These are phyloP conservation scores for Petasospora rhodanensis DNA, from an alignment of 1,139 yeast species.

Conservation along the genomic window DNA sequence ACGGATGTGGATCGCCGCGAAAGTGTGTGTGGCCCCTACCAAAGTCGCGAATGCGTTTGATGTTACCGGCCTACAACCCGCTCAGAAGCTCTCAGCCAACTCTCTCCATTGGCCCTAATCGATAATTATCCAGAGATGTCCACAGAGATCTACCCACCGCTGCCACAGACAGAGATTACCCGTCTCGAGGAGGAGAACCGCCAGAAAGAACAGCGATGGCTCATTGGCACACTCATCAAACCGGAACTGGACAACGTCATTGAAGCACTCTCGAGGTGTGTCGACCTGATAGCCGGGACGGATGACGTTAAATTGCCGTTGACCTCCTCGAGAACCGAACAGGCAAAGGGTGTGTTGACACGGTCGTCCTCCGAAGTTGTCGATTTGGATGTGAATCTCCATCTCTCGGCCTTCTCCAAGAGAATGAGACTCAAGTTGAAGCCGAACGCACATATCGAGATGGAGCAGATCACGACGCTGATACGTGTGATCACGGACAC, in stretches of 20 bases:
- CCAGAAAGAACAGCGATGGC: conserved; percentile 29
- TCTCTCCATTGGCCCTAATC: too few relatives aligned
- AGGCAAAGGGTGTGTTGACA: conserved; percentile 22
- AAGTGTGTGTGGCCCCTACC: too few relatives aligned
- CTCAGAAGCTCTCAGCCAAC: too few relatives aligned
- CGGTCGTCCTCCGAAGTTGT: conserved; percentile 15
- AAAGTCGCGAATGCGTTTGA: too few relatives aligned
- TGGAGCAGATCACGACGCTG: conserved; percentile 14
- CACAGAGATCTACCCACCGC: conserved; percentile 26
- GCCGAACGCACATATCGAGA: conserved; percentile 9
- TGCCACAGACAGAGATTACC: conserved; percentile 15
- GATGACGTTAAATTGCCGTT: conserved; percentile 29
- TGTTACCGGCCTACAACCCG: too few relatives aligned
- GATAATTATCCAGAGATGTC: conserved; percentile 27
- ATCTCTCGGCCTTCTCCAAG: conserved; percentile 18
- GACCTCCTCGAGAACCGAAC: conserved; percentile 23
- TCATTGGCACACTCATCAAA: conserved; percentile 31
- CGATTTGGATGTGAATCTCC: conserved; percentile 16
- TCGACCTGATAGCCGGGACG: conserved; percentile 26
- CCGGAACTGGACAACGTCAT: conserved; percentile 34
- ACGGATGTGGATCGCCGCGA: too few relatives aligned
- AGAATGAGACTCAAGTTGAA: conserved; percentile 9
- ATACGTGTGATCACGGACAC: conserved; percentile 14
- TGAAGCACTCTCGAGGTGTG: conserved; percentile 32
- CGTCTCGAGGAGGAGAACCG: conserved; percentile 8